Evolutionary conservation across 805 yeast genomes (phyloP), one percentile per base, ranked within the genome.

Genomic region (Wickerhamiella occidentalis): DNA sequence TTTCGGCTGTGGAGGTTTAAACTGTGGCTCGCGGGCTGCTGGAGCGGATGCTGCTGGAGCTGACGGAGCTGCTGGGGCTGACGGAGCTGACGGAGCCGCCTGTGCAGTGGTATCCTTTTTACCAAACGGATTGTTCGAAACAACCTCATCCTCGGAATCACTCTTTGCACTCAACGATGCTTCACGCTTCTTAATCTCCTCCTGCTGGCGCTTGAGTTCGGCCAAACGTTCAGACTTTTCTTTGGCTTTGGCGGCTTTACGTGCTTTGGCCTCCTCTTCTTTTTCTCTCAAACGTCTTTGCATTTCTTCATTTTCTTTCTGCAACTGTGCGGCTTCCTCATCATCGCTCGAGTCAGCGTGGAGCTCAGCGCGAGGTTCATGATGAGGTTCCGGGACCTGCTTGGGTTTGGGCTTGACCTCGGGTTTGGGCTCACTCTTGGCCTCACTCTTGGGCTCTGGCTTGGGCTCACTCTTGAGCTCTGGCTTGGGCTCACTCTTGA

Each of bases 291-390:
- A 65, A 17, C 65, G 69, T 12, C 60, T 66, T 22, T 64, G 68
- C 46, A 62, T 66, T 8, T 60, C 64, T 29, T 64, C 68, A 41
- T 64, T 71, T 21, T 66, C 70, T 29, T 69, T 75, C 19, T 65
- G 33, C 15, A 45, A 23, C 25, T 36, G 68, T 29, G 60, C 70
- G 28, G 56, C 63, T 23, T 56, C 63, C 22, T 63, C 66, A 38
- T 67, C 69, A 6, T 45, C 23, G 7, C 40, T 29, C 5, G 33
- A 29, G 11, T 29, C 33, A 13, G 33, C 33, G 11, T 6, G n/a
- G n/a, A n/a, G n/a, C n/a, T n/a, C n/a, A n/a, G n/a, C n/a, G n/a
- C n/a, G n/a, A n/a, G n/a, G n/a, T n/a, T n/a, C 4, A 29, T 29
- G 33, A 11, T 6, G 5, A 4, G 33, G 33, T 11, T 29, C 33